Base-by-base conservation (phyloP, 2,329 filamentous ascomycete species). In the Westerdykella sp. region DNA sequence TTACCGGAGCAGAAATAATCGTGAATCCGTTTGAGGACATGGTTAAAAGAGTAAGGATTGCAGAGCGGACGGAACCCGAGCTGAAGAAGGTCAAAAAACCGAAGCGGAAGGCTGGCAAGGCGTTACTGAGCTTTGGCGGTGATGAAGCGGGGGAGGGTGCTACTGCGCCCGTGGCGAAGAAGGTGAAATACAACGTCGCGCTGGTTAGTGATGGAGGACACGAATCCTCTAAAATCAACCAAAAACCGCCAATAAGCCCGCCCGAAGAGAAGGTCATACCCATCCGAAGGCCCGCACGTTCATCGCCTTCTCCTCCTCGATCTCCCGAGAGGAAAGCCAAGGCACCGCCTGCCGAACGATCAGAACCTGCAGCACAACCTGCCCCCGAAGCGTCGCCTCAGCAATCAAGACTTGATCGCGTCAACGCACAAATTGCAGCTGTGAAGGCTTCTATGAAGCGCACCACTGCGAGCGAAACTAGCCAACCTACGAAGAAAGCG, bases 21-120 rank as follows among this genome's bases (percentile, higher is more conserved):
- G 79, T 89, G 38, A 93, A 93, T 58, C 86, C 86, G 0, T 94
- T 91, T 47, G 79, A 84, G 39, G 85, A 86, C 57, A 89, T 93
- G 84, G 78, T 81, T 56, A 85, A 80, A 70, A 76, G 82, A 54
- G 74, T 77, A 39, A 76, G 77, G 43, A 73, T 79, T 34, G 78
- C 79, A 14, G 62, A 65, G 12, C 71, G 71, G 25, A 74, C 73
- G 28, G 70, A 66, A 25, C 64, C 68, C 15, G 71, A 72, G 30
- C 66, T 68, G 16, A 67, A 67, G 25, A 66, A 69, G 15, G 63
- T 66, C 43, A 75, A 74, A 62, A 75, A 74, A 60, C 63, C 70
- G 22, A 90, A 87, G 70, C 75, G 83, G 51, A 89, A 88, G 60
- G 77, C 76, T 6, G 83, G 81, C 12, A 93, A 90, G 68, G 83